Percentiles rank a stretch among this genome's conserved stretches.
Evolutionary conservation across 352 stramenopile genomes (phyloP).

Genomic region (Phytophthora pinifolia): DNA sequence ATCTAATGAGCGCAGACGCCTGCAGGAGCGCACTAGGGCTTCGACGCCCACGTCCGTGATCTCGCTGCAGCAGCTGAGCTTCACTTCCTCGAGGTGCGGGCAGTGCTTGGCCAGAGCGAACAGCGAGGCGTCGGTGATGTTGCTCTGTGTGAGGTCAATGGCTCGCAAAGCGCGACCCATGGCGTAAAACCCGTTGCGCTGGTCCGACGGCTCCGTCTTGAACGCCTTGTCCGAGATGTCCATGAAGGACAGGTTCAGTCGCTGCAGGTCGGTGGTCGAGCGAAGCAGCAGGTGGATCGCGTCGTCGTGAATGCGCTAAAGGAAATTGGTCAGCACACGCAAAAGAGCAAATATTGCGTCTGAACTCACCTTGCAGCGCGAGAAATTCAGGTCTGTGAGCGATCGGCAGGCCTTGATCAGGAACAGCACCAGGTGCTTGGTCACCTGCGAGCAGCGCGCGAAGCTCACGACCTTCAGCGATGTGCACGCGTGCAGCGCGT

Average conservation of each 20-base stretch:
- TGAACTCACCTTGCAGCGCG: conserved; percentile 67
- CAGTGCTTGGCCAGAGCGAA: conserved; percentile 66
- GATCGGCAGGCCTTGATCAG: conserved; percentile 77
- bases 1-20: conserved; percentile 52
- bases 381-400: conserved; percentile 80
- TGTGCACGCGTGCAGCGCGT: conserved; percentile 65
- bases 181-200: conserved; percentile 43
- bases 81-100: conserved; percentile 62
- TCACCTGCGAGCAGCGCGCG: conserved; percentile 82
- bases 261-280: conserved; percentile 57
- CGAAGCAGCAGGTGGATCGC: conserved; percentile 68
- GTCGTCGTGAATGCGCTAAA: conserved; percentile 70
- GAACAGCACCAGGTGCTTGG: conserved; percentile 71
- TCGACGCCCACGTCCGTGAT: conserved; percentile 80
- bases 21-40: conserved; percentile 55
- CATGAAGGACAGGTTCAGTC: conserved; percentile 86
- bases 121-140: conserved; percentile 69
- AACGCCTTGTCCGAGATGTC: conserved; percentile 73
- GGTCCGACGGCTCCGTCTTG: conserved; percentile 41
- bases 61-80: conserved; percentile 73
- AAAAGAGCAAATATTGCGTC: background rate
- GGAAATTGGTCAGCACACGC: conserved; percentile 8
- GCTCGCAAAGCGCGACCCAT: conserved; percentile 48
- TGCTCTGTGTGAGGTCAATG: conserved; percentile 76
- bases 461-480: conserved; percentile 81